Evolutionary conservation across 2,329 filamentous ascomycete species (phyloP).

Genomic region (Nemania sp.): DNA sequence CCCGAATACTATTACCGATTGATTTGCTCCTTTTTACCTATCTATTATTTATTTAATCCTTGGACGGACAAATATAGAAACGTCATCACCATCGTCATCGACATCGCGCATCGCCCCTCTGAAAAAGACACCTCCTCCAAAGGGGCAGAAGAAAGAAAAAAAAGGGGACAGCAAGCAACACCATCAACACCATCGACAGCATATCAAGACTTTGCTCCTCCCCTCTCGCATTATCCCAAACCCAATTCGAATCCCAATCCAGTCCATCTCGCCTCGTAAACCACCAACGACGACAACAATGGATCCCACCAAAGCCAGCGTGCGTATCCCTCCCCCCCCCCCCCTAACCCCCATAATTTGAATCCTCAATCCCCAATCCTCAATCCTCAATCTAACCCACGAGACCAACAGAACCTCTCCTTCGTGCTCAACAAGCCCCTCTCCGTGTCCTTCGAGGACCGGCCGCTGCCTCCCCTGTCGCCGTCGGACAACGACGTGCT

Average conservation of each 20-base stretch:
- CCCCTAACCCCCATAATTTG: background rate
- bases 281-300: constrained; percentile 8
- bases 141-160: no score
- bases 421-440: constrained; percentile 80
- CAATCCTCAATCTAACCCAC: constrained; percentile 5
- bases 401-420: constrained; percentile 69
- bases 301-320: constrained; percentile 26
- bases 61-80: no score
- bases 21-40: no score
- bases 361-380: background rate
- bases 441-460: constrained; percentile 75
- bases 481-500: constrained; percentile 73
- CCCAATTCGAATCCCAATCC: no score
- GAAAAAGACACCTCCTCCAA: no score
- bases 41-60: no score
- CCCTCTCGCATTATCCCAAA: background rate
- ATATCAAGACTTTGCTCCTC: no score
- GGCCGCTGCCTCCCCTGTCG: constrained; percentile 69
- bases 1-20: background rate
- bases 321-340: constrained; percentile 7
- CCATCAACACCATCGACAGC: no score
- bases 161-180: no score
- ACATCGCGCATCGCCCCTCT: background rate
- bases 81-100: constrained; percentile 3
- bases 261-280: background rate